Evolutionary conservation across 306 rosid genomes (phyloP).

Genomic region (Calophaca sinica): DNA sequence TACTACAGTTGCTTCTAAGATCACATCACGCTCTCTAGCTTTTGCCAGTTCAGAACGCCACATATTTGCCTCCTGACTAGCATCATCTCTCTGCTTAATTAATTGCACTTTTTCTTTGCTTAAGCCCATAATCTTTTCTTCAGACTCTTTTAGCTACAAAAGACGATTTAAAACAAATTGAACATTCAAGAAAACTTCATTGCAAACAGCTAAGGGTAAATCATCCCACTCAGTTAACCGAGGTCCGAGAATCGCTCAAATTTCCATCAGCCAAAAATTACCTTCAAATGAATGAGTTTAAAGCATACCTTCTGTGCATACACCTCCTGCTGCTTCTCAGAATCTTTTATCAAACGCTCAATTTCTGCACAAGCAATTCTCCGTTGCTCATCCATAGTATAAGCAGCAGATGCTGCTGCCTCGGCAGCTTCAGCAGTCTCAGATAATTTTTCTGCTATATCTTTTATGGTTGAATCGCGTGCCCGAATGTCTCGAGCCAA

Average conservation of each 20-base stretch:
- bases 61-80: slow-evolving; percentile 85
- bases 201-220: slow-evolving; percentile 9
- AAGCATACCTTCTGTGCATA: slow-evolving; percentile 67
- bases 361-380: slow-evolving; percentile 78
- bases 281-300: slow-evolving; percentile 17
- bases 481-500: slow-evolving; percentile 93
- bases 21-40: slow-evolving; percentile 92
- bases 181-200: slow-evolving; percentile 21
- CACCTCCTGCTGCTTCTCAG: slow-evolving; percentile 65
- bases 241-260: background rate
- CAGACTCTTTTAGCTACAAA: slow-evolving; percentile 73
- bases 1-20: slow-evolving; percentile 85
- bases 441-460: slow-evolving; percentile 87
- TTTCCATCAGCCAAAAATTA: slow-evolving; percentile 17
- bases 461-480: slow-evolving; percentile 92
- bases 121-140: slow-evolving; percentile 59
- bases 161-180: slow-evolving; percentile 36
- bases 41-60: slow-evolving; percentile 98
- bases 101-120: slow-evolving; percentile 82
- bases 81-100: slow-evolving; percentile 80
- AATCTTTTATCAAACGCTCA: slow-evolving; percentile 72
- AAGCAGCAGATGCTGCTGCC: slow-evolving; percentile 98
- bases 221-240: slow-evolving; percentile 15
- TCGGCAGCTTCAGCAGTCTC: slow-evolving; percentile 99
- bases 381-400: slow-evolving; percentile 90